A percentile compares a stretch with the other conserved stretches of the same genome.
These are phyloP conservation scores for Cutaneotrichosporon spelunceum DNA, from an alignment of 1,284 basidiomycete genomes.

Conservation along the genomic window DNA sequence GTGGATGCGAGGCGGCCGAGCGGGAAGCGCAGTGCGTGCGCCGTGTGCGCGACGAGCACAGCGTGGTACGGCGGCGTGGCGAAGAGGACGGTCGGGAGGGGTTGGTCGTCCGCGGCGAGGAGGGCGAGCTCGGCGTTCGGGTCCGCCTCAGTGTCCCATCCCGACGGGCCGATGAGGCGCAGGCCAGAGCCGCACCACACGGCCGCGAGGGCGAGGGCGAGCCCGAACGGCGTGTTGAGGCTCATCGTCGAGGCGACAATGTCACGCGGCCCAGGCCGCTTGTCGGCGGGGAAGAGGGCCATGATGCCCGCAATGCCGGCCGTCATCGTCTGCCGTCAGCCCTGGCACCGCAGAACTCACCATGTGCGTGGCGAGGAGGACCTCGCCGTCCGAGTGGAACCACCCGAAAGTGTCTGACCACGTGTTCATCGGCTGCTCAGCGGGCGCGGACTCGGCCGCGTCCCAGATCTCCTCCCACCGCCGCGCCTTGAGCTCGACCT, in stretches of 20 bases:
- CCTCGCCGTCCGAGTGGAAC: constrained; percentile 11
- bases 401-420: constrained; percentile 22
- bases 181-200: constrained; percentile 46
- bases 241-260: constrained; percentile 35
- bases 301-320: constrained; percentile 49
- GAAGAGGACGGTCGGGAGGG: constrained; percentile 42
- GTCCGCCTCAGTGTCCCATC: constrained; percentile 20
- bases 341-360: constrained; percentile 19
- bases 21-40: constrained; percentile 9
- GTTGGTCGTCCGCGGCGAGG: constrained; percentile 24
- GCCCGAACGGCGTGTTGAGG: constrained; percentile 47
- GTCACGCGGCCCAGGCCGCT: constrained; percentile 44
- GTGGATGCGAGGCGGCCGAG: constrained; percentile 33
- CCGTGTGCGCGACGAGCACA: constrained; percentile 3
- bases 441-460: constrained; percentile 25
- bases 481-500: constrained; percentile 29
- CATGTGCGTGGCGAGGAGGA: constrained; percentile 43
- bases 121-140: constrained; percentile 29
- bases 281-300: constrained; percentile 50
- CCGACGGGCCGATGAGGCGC: constrained; percentile 36
- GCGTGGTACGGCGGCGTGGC: constrained; percentile 5
- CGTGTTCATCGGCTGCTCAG: neutral
- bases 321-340: constrained; percentile 42
- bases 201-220: constrained; percentile 43
- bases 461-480: constrained; percentile 49